Base-by-base conservation (phyloP, 2,329 filamentous ascomycete genomes). In the Drechslera avenae region DNA sequence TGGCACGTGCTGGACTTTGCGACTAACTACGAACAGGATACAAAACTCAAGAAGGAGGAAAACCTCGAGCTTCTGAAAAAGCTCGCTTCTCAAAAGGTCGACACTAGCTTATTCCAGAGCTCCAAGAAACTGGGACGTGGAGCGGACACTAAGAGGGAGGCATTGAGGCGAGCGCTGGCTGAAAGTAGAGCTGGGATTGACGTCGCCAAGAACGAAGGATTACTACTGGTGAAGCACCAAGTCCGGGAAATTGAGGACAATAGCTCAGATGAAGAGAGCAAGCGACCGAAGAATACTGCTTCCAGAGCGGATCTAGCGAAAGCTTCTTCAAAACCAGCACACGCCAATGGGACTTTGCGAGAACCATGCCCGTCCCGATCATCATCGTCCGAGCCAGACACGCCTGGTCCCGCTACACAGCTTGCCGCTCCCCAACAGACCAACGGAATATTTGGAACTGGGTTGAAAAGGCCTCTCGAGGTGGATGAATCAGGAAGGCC, bases 21-120 rank as follows among this genome's bases (percentile, higher is more conserved):
- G 12, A n/a, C 52, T 52, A 50, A 57, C 42, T 12, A 13, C 21
- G 28, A 14, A 14, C 63, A 83, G 81, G 92, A 97, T 66, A 94
- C 83, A 51, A 99, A 99, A 80, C 79, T 99, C 37, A 89, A 87
- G 73, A 97, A 96, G 73, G 94, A 99, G 69, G 93, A 97, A 73
- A 96, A 90, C 66, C 81, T 90, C 21, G 88, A 86, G 49, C 78
- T 99, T 23, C 81, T 97, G 63, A 89, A 89, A 68, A 92, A 94
- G 70, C 81, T 99, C 19, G 89, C 90, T 14, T 81, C 85, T 54
- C 82, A 85, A 46, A 91, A 88, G 67, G 83, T 94, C 60, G 92
- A 97, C 69, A 96, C 90, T 1, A 90, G 83, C 55, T 77, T 91
- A 16, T 87, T 96, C 54, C 81, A 86, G 50, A 96, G 91, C 71